Evolutionary conservation across 345 rosid genomes (phyloP), one percentile per base, ranked within the genome.

Genomic region (Eucalyptus decipiens): DNA sequence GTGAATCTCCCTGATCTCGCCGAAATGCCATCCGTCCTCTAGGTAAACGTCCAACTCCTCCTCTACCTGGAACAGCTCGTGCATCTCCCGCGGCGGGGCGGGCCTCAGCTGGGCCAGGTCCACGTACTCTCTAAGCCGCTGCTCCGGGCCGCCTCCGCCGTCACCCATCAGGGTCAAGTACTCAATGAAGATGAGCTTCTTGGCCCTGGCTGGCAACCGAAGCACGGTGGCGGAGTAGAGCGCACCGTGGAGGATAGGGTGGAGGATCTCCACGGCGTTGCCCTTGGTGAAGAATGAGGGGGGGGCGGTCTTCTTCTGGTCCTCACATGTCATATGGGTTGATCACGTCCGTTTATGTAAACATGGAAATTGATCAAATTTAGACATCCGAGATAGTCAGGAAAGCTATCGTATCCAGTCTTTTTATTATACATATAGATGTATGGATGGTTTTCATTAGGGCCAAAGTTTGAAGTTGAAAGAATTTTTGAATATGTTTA

Each of bases 1-100:
- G 18, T 89, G 80, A 21, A 92, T 86, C 5, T 88, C 90, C 86
- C 28, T 86, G 21, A 94, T 91, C 3, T 56, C 58, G 47, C 94
- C 95, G 87, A 87, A 86, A 47, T 91, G 92, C 97, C 95, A 91
- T 47, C 93, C 93, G 2, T 88, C 83, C 6, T 90, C 91, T 49
- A 32, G 52, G 50, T 87, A 91, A 24, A 92, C 93, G 42, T 95
- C 97, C 40, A 94, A 95, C 15, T 76, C 23, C 37, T 94, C 95
- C 3, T 92, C 93, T 45, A 52, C 80, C 65, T 51, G 80, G 87
- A 94, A 94, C 42, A 85, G 17, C 50, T 89, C 80, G 48, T 52
- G 89, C 37, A 88, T 52, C 47, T 90, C 92, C 11, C 21, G 72
- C 26, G 94, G 94, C 11, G 92, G 95, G 69, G 76, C 88, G 1